Evolutionary conservation across 208 protist genomes (phyloP).

Genomic region (Acanthamoeba castellanii): DNA sequence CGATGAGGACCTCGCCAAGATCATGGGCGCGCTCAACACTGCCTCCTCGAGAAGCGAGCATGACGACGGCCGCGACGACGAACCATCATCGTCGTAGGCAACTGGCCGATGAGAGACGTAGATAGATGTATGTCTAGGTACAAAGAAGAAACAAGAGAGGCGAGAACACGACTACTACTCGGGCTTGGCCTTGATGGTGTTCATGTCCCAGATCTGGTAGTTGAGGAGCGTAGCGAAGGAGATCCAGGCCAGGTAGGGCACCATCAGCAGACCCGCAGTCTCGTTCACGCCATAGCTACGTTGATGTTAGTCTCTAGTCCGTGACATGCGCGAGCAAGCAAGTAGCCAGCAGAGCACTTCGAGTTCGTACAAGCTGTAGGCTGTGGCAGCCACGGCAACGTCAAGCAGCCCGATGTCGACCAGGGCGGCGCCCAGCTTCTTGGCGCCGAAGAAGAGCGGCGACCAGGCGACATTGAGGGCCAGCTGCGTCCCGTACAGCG

Average conservation of each 20-base stretch:
- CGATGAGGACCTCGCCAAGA: conserved; percentile 6
- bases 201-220: conserved; percentile 36
- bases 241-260: conserved; percentile 64
- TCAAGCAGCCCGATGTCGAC: conserved; percentile 40
- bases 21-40: neutral
- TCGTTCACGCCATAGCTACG: conserved; percentile 53
- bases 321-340: neutral
- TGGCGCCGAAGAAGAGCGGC: conserved; percentile 67
- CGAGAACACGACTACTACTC: neutral
- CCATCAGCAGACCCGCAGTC: conserved; percentile 40
- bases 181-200: neutral
- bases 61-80: too few relatives aligned
- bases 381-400: neutral
- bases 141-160: neutral
- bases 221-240: conserved; percentile 42
- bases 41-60: too few relatives aligned
- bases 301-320: neutral
- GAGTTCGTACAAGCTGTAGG: conserved; percentile 20
- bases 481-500: conserved; percentile 43
- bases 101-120: too few relatives aligned
- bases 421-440: conserved; percentile 42
- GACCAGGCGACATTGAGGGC: conserved; percentile 50
- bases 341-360: neutral
- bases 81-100: too few relatives aligned
- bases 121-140: too few relatives aligned